Evolutionary conservation across 2,329 filamentous ascomycete species (phyloP).

Genomic region (Blastomyces emzantsi): DNA sequence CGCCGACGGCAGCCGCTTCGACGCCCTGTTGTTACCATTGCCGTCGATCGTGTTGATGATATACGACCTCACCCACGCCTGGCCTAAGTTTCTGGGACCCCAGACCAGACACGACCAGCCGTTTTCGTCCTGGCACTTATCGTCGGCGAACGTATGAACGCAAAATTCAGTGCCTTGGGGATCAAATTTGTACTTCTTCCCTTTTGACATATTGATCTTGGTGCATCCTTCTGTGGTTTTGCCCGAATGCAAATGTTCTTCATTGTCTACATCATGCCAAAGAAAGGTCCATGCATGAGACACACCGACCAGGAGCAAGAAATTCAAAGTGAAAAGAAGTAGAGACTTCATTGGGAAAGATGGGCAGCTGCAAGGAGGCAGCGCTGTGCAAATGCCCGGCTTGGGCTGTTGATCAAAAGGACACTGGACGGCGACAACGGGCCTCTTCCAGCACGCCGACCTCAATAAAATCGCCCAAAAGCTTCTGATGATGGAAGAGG

Average conservation of each 20-base stretch:
- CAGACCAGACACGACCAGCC: constrained; percentile 12
- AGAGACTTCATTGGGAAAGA: constrained; percentile 5
- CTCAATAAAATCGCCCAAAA: not conserved
- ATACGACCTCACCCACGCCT: constrained; percentile 7
- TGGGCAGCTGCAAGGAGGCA: not conserved
- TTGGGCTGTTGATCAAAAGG: not conserved
- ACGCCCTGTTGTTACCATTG: not conserved
- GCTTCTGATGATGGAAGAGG: not conserved
- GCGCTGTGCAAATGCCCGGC: not conserved
- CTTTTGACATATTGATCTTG: constrained; percentile 9
- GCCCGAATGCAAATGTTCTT: constrained; percentile 9
- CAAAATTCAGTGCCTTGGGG: constrained; percentile 8
- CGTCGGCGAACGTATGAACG: constrained; percentile 10
- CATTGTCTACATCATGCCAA: constrained; percentile 8
- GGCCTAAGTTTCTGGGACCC: constrained; percentile 10
- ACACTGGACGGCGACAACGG: not conserved
- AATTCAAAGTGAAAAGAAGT: not conserved
- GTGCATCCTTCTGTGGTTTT: constrained; percentile 4
- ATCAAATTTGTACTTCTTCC: constrained; percentile 13
- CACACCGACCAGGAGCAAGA: not conserved
- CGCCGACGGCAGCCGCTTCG: not conserved
- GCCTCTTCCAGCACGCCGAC: not conserved
- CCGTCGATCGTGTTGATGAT: constrained; percentile 8
- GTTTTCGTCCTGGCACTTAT: constrained; percentile 9
- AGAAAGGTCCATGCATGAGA: constrained; percentile 11